phyloP scores from a whole-genome alignment of 2,329 filamentous ascomycete genomes.

The Chrysoporthe puriensis region DNA sequence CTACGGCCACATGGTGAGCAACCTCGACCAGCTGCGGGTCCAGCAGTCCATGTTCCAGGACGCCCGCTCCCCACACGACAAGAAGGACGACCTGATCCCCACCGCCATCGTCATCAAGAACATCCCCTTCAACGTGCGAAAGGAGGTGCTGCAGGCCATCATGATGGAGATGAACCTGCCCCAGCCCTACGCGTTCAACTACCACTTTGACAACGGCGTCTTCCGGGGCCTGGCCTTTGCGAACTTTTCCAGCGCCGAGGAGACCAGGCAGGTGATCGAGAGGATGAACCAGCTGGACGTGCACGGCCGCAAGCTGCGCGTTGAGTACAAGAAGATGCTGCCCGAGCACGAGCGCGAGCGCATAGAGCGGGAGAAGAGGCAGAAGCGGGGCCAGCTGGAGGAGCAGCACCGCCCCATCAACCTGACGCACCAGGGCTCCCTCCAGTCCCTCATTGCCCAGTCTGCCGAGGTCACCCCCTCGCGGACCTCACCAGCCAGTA shows the following conservation, averaged over 20 bases:
- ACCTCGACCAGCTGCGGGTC: slow-evolving; percentile 38
- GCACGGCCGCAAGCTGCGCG: slow-evolving; percentile 88
- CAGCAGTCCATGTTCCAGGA: slow-evolving; percentile 44
- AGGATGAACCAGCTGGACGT: slow-evolving; percentile 95
- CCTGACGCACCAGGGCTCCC: slow-evolving; percentile 82
- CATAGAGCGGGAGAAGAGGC: slow-evolving; percentile 95
- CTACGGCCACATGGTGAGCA: slow-evolving; percentile 47
- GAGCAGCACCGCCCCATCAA: slow-evolving; percentile 86
- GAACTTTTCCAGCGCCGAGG: slow-evolving; percentile 95
- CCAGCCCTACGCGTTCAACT: slow-evolving; percentile 98
- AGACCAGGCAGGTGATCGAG: slow-evolving; percentile 91
- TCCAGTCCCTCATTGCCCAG: slow-evolving; percentile 74
- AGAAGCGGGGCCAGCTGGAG: slow-evolving; percentile 92
- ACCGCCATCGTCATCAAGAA: slow-evolving; percentile 99
- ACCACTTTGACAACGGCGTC: slow-evolving; percentile 97
- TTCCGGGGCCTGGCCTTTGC: slow-evolving; percentile 96
- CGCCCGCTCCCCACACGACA: slow-evolving; percentile 45
- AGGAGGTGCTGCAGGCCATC: slow-evolving; percentile 87
- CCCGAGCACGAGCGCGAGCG: slow-evolving; percentile 91
- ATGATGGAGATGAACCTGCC: slow-evolving; percentile 96
- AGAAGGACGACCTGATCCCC: slow-evolving; percentile 80
- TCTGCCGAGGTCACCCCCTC: slow-evolving; percentile 62
- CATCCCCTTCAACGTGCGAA: slow-evolving; percentile 97
- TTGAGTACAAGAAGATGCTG: slow-evolving; percentile 99
- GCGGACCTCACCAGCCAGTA: slow-evolving; percentile 52